Base-by-base conservation (phyloP, 164 flowering plant species). In the Aristolochia contorta region DNA sequence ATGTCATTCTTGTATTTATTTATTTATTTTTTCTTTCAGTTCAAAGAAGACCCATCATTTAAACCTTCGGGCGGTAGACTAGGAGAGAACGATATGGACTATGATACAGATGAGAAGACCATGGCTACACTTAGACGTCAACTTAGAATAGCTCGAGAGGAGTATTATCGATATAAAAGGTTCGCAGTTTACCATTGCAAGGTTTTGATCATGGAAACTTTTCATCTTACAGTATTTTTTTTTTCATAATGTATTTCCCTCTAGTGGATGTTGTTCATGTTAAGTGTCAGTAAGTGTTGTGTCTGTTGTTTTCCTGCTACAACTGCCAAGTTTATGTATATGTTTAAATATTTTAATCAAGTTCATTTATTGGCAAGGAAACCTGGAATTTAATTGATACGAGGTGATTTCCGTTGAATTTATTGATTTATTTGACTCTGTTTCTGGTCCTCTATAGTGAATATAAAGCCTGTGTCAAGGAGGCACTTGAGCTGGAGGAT, bases 71-170 rank as follows among this genome's bases (percentile, higher is more conserved):
- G 99, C 30, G 99, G 99, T 1, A 76, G 82, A 68, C 70, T 94
- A 64, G 99, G 99, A 47, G 97, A 94, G 77, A 91, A 85, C 75
- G 99, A 94, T 69, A 91, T 94, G 97, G 97, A 94, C 61, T 91
- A 94, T 77, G 99, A 94, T 67, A 79, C 99, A 32, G 99, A 94
- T 80, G 97, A 84, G 71, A 94, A 91, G 73, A 82, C 97, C 52
- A 94, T 94, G 99, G 99, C 99, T 65, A 78, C 88, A 32, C 87
- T 94, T 25, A 84, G 99, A 67, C 89, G 96, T 50, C 86, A 91
- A 71, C 87, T 94, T 63, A 81, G 93, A 58, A 72, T 71, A 69
- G 97, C 97, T 57, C 77, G 84, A 24, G 99, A 91, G 70, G 89
- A 87, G 73, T 94, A 94, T 62, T 89, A 94, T 56, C 81, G 99